These are phyloP conservation scores for Atkinsonella hypoxylon DNA, from an alignment of 2,329 filamentous ascomycete genomes.

Conservation along the genomic window DNA sequence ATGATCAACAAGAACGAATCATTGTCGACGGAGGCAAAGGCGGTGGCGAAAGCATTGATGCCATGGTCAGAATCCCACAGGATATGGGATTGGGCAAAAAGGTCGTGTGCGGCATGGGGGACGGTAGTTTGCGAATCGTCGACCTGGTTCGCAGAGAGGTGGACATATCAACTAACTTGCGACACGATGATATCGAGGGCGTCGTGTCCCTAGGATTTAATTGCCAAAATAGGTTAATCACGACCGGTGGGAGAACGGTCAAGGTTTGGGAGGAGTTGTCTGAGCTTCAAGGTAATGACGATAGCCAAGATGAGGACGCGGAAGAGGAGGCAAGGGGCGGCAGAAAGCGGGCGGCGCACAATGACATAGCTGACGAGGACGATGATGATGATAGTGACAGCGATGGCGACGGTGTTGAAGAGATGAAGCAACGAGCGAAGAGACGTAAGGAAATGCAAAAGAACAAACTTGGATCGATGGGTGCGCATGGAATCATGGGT, in stretches of 20 bases:
- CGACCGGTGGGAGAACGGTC: constrained; percentile 70
- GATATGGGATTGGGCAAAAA: constrained; percentile 59
- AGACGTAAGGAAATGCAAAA: constrained; percentile 29
- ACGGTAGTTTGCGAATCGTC: constrained; percentile 68
- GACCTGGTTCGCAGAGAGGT: constrained; percentile 65
- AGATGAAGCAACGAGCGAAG: constrained; percentile 34
- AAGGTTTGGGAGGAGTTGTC: constrained; percentile 86
- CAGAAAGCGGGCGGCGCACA: constrained; percentile 20
- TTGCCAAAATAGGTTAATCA: constrained; percentile 74
- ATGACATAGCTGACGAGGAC: constrained; percentile 32
- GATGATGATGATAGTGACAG: constrained; percentile 26
- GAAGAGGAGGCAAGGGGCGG: constrained; percentile 22
- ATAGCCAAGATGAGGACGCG: constrained; percentile 36
- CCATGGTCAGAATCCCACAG: constrained; percentile 60
- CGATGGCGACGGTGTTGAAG: constrained; percentile 19
- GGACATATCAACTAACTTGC: constrained; percentile 43
- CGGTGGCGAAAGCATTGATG: constrained; percentile 70
- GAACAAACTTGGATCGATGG: constrained; percentile 34
- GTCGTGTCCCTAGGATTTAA: constrained; percentile 78
- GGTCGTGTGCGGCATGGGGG: constrained; percentile 69
- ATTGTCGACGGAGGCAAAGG: constrained; percentile 52
- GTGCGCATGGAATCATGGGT: constrained; percentile 38
- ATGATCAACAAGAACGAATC: constrained; percentile 85
- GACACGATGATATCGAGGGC: constrained; percentile 79
- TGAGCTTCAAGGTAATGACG: constrained; percentile 31